Evolutionary conservation across 225 moss, liverwort and hornwort genomes (phyloP), one percentile per base, ranked within the genome.

Genomic region (Bryoerythrophyllum caledonicum): DNA sequence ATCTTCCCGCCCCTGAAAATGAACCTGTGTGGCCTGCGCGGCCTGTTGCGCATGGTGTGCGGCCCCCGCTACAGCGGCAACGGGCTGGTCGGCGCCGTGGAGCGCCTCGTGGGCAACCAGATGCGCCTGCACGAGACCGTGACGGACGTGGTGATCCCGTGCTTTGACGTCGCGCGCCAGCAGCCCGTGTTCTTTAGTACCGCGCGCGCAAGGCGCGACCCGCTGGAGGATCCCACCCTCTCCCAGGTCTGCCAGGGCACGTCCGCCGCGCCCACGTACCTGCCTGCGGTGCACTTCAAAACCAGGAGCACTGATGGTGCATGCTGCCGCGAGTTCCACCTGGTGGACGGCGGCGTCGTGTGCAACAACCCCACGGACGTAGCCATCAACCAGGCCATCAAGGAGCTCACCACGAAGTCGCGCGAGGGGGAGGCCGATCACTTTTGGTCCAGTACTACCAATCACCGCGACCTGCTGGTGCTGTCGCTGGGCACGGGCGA

Each of bases 361-460:
- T 88, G 80, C 64, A 92, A 92, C 84, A 92, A 92, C 58, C 92
- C 92, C 0, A 86, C 88, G 1, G 15, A 72, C 0, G 82, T 90
- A 0, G 88, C 90, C 16, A 83, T 90, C 30, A 68, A 75, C 3
- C 86, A 88, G 24, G 88, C 88, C 0, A 62, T 88, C n/a, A 86
- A 86, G 70, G 71, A 75, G 40, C 10, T 79, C 14, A 56, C 60
- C 0, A 49, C 51, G 4, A 66, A 43, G 0, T 54, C 51, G 10
- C 66, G 74, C 37, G 60, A 70, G 26, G 52, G 44, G 32, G 8
- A 15, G 0, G 38, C 7, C 2, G 38, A 38, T 10, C 38, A 38
- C 38, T 8, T 8, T 1, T 38, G 38, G 38, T 38, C 38, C 38
- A 38, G 38, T 38, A 10, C 38, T 10, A 38, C 10, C 11, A 67